Conservation (phyloP, 805 yeast species). For the Yamadazyma ubonensis region DNA sequence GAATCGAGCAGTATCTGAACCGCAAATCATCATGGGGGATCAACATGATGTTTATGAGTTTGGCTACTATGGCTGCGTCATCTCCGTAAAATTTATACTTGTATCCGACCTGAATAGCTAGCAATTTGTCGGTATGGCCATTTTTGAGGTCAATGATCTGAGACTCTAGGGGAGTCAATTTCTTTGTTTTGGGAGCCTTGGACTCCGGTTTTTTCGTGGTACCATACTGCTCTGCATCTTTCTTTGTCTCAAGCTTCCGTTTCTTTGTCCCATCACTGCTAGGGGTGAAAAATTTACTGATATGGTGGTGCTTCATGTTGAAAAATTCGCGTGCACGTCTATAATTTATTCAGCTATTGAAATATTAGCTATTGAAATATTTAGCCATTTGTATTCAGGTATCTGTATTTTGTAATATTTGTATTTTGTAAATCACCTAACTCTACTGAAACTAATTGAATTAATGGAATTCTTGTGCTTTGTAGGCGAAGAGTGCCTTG, state of each 20-base stretch:
- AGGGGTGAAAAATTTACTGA: constrained; percentile 12
- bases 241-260: constrained; percentile 3
- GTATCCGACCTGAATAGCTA: constrained; percentile 89
- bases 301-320: constrained; percentile 11
- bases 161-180: constrained; percentile 69
- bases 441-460: constrained; percentile 17
- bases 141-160: constrained; percentile 70
- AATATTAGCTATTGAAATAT: no score
- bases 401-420: no score
- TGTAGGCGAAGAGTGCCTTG: constrained; percentile 11
- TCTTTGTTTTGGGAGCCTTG: constrained; percentile 27
- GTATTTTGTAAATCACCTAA: constrained; percentile 10
- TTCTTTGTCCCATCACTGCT: constrained; percentile 3
- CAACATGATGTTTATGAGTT: constrained; percentile 65
- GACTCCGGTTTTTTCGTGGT: constrained; percentile 18
- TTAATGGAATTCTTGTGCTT: constrained; percentile 16
- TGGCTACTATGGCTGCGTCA: constrained; percentile 74
- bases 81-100: constrained; percentile 83
- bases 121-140: constrained; percentile 60
- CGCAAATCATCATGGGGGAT: constrained; percentile 61
- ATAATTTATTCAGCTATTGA: no score
- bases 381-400: no score
- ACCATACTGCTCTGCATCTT: neutral
- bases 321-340: constrained; percentile 2
- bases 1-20: constrained; percentile 85